Conservation (phyloP, 2,329 filamentous ascomycete species). For the Fusarium verticillioides region DNA sequence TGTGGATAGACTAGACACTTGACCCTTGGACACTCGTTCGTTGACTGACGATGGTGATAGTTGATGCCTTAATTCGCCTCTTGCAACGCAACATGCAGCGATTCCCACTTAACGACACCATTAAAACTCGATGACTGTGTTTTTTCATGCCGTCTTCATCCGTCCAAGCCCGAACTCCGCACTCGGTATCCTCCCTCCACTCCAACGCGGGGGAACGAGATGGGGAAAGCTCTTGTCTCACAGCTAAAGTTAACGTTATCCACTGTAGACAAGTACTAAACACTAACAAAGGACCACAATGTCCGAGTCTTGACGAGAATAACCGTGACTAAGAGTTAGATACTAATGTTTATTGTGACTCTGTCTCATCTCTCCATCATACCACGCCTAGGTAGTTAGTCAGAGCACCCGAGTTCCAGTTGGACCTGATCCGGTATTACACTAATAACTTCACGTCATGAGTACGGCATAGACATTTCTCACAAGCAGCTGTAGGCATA, state of each 20-base stretch:
- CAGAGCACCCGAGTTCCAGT: conserved; percentile 7
- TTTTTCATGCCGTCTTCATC: conserved; percentile 20
- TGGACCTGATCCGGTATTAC: not conserved
- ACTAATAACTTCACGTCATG: conserved; percentile 9
- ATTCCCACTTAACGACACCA: conserved; percentile 1
- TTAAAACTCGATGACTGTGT: not conserved
- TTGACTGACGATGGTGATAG: not conserved
- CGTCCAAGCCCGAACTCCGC: conserved; percentile 15
- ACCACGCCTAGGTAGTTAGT: conserved; percentile 4
- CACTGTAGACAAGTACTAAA: conserved; percentile 11
- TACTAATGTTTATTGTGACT: not conserved
- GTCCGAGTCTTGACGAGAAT: conserved; percentile 16
- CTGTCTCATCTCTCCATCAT: conserved; percentile 23
- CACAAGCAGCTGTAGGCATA: not conserved
- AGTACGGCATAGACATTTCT: conserved; percentile 2
- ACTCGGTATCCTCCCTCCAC: conserved; percentile 19
- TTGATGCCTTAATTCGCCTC: conserved; percentile 30
- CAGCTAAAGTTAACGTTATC: conserved; percentile 7
- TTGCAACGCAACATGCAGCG: conserved; percentile 6
- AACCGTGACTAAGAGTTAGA: conserved; percentile 4
- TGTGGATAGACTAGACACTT: conserved; percentile 3
- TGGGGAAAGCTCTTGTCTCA: conserved; percentile 17
- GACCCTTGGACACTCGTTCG: not conserved
- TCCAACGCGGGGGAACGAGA: conserved; percentile 20
- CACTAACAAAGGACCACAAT: not conserved